Evolutionary conservation across 495 filamentous ascomycete genomes (phyloP), one percentile per base, ranked within the genome.

Genomic region (Aspergillus incahuasiensis): DNA sequence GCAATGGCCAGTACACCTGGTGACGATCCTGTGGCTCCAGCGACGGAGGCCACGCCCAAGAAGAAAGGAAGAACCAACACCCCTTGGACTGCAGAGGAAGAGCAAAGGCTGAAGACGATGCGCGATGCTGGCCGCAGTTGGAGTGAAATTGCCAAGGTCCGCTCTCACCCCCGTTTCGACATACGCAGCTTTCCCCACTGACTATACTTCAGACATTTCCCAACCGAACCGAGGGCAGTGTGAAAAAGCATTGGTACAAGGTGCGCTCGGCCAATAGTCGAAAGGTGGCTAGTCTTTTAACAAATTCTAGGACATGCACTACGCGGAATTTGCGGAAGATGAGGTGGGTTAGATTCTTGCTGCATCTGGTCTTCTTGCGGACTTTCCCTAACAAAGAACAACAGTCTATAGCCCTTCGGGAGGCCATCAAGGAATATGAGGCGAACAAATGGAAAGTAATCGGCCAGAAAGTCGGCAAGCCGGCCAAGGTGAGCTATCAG

Each of bases 171-270:
- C 50, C 24, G 13, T 25, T 25, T 40, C 30, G 32, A 22, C 47
- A 38, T 51, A 25, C 34, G n/a, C 15, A 35, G 20, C 20, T 35
- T 52, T 15, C 47, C 42, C 45, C 42, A 40, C 53, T 63, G 35
- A 55, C 50, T 60, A 47, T 49, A 52, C 63, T 38, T 39, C 65
- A 95, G 90, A 91, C 87, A 9, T 98, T 98, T 71, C 94, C 94
- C 15, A 84, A 82, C 16, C 80, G 94, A 60, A 98, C 94, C 20
- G 94, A 98, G 70, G 94, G 94, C 16, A 96, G 91, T 64, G 94
- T 98, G 11, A 98, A 98, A 80, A 98, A 98, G 75, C 94, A 98
- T 70, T 98, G 94, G 94, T 98, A 98, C 69, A 98, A 98, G 82
- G 91, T 92, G 78, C 49, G 46, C 15, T 7, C 25, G 19, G 6